These are phyloP conservation scores for Colletotrichum paranaense DNA, from an alignment of 2,329 filamentous ascomycete species.

Conservation along the genomic window DNA sequence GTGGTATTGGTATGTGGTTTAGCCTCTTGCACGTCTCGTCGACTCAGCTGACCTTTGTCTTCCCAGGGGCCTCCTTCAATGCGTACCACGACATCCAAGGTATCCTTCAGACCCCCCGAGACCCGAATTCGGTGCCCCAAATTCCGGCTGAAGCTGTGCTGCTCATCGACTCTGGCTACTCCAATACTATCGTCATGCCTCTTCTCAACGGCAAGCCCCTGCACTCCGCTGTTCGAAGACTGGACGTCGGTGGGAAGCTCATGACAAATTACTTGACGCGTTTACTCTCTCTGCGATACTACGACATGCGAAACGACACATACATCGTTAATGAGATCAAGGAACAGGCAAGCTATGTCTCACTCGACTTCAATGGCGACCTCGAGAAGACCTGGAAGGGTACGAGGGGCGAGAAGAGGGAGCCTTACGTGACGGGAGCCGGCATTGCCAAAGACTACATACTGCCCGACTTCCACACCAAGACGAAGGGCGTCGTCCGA, in stretches of 20 bases:
- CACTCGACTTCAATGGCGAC: constrained; percentile 79
- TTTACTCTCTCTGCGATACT: constrained; percentile 88
- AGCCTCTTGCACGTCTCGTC: neutral
- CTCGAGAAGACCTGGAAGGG: constrained; percentile 89
- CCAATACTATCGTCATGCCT: constrained; percentile 90
- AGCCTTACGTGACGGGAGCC: constrained; percentile 59
- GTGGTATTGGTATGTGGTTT: constrained; percentile 71
- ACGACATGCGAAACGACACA: constrained; percentile 94
- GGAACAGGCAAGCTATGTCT: constrained; percentile 87
- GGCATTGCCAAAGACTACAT: constrained; percentile 90
- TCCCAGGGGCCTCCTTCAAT: constrained; percentile 76
- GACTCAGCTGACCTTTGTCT: neutral
- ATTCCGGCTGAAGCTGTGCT: constrained; percentile 84
- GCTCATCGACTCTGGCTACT: constrained; percentile 91
- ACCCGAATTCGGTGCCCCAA: constrained; percentile 52
- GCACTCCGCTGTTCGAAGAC: constrained; percentile 82
- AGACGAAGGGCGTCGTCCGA: constrained; percentile 74
- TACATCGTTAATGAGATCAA: constrained; percentile 97
- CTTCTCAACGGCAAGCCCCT: constrained; percentile 84
- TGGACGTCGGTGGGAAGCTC: constrained; percentile 93
- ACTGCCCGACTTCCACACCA: constrained; percentile 79
- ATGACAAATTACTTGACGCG: constrained; percentile 94
- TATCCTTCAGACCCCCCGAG: constrained; percentile 72
- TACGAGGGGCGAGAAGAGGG: constrained; percentile 68
- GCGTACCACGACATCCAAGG: constrained; percentile 83